These are phyloP conservation scores for Lojkania enalia DNA, from an alignment of 2,329 filamentous ascomycete genomes.

Conservation along the genomic window DNA sequence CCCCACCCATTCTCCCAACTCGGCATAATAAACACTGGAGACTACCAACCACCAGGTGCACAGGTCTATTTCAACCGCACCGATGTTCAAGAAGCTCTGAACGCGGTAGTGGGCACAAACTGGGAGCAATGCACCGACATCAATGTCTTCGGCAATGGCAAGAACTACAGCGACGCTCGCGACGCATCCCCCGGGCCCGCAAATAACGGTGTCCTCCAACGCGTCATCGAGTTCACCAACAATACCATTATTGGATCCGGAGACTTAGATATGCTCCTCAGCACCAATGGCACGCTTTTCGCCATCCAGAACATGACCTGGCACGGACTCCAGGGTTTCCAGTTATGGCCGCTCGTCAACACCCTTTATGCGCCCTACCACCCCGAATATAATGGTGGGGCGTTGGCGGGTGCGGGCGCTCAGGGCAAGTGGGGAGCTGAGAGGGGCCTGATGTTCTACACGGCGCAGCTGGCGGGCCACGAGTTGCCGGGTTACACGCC, in stretches of 20 bases:
- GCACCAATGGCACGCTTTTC: slow-evolving; percentile 56
- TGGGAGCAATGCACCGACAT: slow-evolving; percentile 48
- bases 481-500: slow-evolving; percentile 50
- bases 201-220: slow-evolving; percentile 47
- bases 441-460: slow-evolving; percentile 53
- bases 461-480: slow-evolving; percentile 47
- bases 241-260: slow-evolving; percentile 56
- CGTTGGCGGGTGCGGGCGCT: slow-evolving; percentile 46
- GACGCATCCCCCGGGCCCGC: slow-evolving; percentile 47
- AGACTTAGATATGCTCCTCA: slow-evolving; percentile 54
- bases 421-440: slow-evolving; percentile 49
- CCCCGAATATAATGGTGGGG: slow-evolving; percentile 45
- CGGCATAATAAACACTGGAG: slow-evolving; percentile 44
- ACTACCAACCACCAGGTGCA: slow-evolving; percentile 46
- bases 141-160: slow-evolving; percentile 49
- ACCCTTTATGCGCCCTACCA: slow-evolving; percentile 51
- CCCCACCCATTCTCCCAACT: slow-evolving; percentile 46
- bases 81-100: slow-evolving; percentile 55
- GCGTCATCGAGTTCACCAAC: slow-evolving; percentile 57
- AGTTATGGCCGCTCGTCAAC: slow-evolving; percentile 43
- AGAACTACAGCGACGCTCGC: slow-evolving; percentile 17
- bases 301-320: slow-evolving; percentile 60
- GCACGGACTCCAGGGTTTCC: slow-evolving; percentile 54
- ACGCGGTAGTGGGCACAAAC: slow-evolving; percentile 50
- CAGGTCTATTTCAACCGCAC: slow-evolving; percentile 56